These are phyloP conservation scores for Viola odorata DNA, from an alignment of 345 rosid genomes.

Conservation along the genomic window DNA sequence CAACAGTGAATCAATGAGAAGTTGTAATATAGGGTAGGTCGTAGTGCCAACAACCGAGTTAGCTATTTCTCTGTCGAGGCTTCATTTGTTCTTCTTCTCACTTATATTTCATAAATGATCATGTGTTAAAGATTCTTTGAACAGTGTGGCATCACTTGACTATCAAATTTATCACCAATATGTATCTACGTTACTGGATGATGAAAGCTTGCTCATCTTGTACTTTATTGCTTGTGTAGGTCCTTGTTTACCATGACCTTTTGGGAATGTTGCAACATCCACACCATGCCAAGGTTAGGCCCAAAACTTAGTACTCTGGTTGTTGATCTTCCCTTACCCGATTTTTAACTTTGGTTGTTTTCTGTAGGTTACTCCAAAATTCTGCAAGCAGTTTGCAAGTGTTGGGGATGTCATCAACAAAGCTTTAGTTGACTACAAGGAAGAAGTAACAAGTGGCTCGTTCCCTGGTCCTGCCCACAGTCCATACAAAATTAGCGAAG, in stretches of 20 bases:
- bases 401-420: constrained; percentile 73
- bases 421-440: constrained; percentile 64
- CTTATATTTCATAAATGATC: too few relatives aligned
- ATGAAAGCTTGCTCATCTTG: too few relatives aligned
- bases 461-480: constrained; percentile 75
- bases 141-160: too few relatives aligned
- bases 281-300: constrained; percentile 85
- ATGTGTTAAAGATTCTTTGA: too few relatives aligned
- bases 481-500: constrained; percentile 59
- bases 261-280: constrained; percentile 97
- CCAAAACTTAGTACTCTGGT: neutral
- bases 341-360: neutral
- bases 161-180: too few relatives aligned
- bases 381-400: constrained; percentile 68
- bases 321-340: neutral
- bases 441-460: constrained; percentile 59
- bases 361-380: constrained; percentile 80
- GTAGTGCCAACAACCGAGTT: too few relatives aligned
- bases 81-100: neutral
- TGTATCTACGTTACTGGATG: too few relatives aligned
- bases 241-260: constrained; percentile 83
- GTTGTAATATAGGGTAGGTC: too few relatives aligned
- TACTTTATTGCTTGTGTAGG: constrained; percentile 31
- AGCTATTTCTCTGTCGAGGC: too few relatives aligned
- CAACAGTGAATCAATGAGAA: too few relatives aligned